phyloP scores from a whole-genome alignment of 306 rosid genomes.

The Bauhinia variegata region DNA sequence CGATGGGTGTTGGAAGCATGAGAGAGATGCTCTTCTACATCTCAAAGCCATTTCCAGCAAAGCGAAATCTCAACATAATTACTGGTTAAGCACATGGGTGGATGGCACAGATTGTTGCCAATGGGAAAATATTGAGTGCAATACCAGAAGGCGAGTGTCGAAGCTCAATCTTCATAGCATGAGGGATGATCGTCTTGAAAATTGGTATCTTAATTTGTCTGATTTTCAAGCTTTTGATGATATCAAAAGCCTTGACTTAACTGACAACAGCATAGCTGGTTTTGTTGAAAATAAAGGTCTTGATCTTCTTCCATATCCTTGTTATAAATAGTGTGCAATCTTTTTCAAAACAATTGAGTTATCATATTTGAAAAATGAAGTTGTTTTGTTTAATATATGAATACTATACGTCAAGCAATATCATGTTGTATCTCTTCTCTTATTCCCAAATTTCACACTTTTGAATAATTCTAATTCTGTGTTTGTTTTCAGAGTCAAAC shows the following conservation, averaged over 20 bases:
- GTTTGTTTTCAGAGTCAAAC: too few relatives aligned
- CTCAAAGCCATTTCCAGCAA: neutral
- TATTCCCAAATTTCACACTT: too few relatives aligned
- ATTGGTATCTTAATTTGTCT: neutral
- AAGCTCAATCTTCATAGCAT: neutral
- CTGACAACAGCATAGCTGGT: neutral
- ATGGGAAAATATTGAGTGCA: conserved; percentile 1
- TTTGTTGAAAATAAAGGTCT: conserved; percentile 4
- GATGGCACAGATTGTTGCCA: conserved; percentile 13
- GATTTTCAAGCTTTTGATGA: conserved; percentile 2
- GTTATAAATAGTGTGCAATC: neutral
- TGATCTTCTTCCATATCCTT: neutral
- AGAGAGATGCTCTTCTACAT: conserved; percentile 1
- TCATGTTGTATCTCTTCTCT: too few relatives aligned
- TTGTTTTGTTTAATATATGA: too few relatives aligned
- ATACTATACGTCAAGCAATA: too few relatives aligned
- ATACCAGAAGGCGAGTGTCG: neutral
- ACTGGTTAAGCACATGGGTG: neutral
- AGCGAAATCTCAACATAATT: neutral
- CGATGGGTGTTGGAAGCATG: neutral
- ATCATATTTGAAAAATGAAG: too few relatives aligned
- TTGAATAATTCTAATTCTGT: neutral
- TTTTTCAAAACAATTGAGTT: neutral
- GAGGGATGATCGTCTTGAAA: neutral
- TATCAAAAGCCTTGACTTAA: neutral